Base-by-base conservation (phyloP, 345 rosid species). In the Heritiera fomes region DNA sequence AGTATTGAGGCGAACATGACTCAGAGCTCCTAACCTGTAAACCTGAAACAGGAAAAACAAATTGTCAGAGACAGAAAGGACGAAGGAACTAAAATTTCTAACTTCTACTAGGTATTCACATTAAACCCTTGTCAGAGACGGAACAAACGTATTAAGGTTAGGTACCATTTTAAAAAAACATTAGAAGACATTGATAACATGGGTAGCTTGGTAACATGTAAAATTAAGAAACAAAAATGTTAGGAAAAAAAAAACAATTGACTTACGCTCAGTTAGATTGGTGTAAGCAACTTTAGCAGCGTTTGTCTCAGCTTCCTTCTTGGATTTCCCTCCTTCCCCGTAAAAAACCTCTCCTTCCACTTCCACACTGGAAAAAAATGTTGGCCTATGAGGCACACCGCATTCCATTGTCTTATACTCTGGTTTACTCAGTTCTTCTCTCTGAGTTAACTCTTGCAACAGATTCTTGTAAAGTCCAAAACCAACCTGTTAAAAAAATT, bases 261-360 rank as follows among this genome's bases (percentile, higher is more conserved):
- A 34, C 38, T 34, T 34, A 79, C 86, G 28, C 32, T 81, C 75
- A 40, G 40, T 69, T 14, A 84, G 73, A 56, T n/a, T 45, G 30
- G 72, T 69, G 75, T 73, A 86, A 34, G 89, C 85, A 78, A 77
- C 53, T 70, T 73, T 80, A 9, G 85, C 81, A 61, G 85, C 84
- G 49, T 77, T 84, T 20, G 68, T 58, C 81, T 86, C 84, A 8
- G 87, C 89, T 62, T 60, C 73, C 61, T 84, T 86, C 77, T 82
- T 34, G 38, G 38, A 34, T 34, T 34, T 34, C 38, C 38, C 38
- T 34, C 38, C 38, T 34, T 34, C 38, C 38, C 38, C 38, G 3
- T 34, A 34, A 34, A 34, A 34, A 34, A 34, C 38, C 38, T 34
- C 38, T 34, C 38, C 38, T 34, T 34, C 38, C 38, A 84, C 73